Evolutionary conservation across 768 basidiomycete species (phyloP).

Genomic region (Calocera viscosa): DNA sequence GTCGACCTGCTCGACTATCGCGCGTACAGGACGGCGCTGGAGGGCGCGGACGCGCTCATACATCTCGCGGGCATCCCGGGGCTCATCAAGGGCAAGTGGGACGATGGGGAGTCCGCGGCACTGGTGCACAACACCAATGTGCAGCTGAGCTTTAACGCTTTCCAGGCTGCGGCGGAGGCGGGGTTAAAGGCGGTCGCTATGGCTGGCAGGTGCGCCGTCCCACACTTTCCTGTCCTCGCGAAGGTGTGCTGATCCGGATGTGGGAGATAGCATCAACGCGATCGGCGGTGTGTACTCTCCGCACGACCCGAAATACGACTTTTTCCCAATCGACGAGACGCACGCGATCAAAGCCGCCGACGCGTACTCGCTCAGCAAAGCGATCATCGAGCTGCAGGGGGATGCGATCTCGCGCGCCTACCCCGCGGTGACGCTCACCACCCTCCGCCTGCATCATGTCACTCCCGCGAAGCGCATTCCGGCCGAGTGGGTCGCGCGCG

Average conservation of each 20-base stretch:
- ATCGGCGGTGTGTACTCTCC: constrained; percentile 14
- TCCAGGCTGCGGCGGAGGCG: constrained; percentile 15
- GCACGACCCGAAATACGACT: constrained; percentile 11
- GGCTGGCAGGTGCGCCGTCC: constrained; percentile 13
- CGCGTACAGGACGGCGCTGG: constrained; percentile 11
- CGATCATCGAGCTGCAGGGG: constrained; percentile 15
- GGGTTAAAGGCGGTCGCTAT: constrained; percentile 14
- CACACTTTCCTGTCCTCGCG: background rate
- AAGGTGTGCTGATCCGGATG: background rate
- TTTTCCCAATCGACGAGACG: constrained; percentile 16
- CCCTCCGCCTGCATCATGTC: constrained; percentile 16
- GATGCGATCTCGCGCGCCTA: constrained; percentile 11
- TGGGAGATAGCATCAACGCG: constrained; percentile 14
- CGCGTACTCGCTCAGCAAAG: constrained; percentile 16
- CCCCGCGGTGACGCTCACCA: constrained; percentile 15
- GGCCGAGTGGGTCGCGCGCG: background rate
- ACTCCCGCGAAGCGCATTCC: background rate
- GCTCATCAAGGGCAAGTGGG: constrained; percentile 9
- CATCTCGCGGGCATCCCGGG: constrained; percentile 14
- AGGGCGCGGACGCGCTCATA: constrained; percentile 15
- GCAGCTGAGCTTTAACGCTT: constrained; percentile 13
- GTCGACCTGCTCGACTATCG: constrained; percentile 11
- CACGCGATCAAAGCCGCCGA: constrained; percentile 16
- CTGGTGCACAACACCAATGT: constrained; percentile 15
- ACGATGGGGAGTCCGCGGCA: constrained; percentile 5